Conservation (phyloP, 495 filamentous ascomycete genomes). For the Penicillium verhagenii region DNA sequence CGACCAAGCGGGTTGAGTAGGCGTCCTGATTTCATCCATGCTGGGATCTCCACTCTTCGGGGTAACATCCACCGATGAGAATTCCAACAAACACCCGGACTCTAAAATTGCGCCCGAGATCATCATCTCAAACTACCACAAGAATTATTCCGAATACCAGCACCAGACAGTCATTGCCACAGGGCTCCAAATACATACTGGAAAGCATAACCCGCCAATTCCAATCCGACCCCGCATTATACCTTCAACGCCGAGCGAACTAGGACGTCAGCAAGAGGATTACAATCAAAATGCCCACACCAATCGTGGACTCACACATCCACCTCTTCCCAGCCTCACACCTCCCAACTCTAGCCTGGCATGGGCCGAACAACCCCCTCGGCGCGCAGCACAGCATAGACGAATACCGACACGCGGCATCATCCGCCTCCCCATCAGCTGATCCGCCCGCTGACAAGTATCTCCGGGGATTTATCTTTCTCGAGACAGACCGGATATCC, state of each 20-base stretch:
- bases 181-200: neutral
- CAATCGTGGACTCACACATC: constrained; percentile 81
- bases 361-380: constrained; percentile 52
- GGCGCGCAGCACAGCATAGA: constrained; percentile 59
- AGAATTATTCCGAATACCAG: neutral
- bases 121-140: neutral
- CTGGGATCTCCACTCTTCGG: constrained; percentile 2
- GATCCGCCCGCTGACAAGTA: constrained; percentile 12
- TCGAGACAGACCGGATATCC: constrained; percentile 77
- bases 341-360: constrained; percentile 63
- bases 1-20: neutral
- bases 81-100: neutral
- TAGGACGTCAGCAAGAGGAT: neutral
- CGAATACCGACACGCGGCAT: constrained; percentile 49
- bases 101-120: neutral
- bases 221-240: neutral
- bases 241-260: neutral
- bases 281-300: constrained; percentile 16
- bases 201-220: neutral
- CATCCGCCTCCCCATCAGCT: constrained; percentile 9
- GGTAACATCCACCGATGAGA: neutral
- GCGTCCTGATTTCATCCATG: neutral
- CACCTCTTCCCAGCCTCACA: constrained; percentile 75
- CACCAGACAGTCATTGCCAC: neutral
- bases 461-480: constrained; percentile 69